A percentile compares a stretch with the other conserved stretches of the same genome.
Conservation (phyloP, 345 rosid species). For the Dovyalis caffra region DNA sequence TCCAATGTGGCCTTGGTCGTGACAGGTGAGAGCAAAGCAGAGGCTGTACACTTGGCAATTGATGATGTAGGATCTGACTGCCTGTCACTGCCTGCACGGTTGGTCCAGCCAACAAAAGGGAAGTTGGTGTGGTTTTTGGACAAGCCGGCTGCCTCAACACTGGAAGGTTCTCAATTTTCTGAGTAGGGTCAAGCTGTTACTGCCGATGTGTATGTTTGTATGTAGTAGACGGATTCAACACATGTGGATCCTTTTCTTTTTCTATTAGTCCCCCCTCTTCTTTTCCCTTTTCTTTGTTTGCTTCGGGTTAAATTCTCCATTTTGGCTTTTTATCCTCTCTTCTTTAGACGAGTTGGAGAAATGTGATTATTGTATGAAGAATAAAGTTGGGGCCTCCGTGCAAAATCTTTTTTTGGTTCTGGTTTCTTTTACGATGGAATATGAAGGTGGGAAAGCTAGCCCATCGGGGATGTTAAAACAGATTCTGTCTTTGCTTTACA, state of each 20-base stretch:
- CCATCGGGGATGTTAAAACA: constrained; percentile 1
- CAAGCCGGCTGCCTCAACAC: constrained; percentile 70
- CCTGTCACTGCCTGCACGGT: constrained; percentile 56
- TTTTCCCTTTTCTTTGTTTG: background rate
- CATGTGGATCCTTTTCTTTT: constrained; percentile 10
- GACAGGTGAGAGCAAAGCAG: constrained; percentile 75
- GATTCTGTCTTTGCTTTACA: background rate
- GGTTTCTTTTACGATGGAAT: background rate
- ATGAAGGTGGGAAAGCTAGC: constrained; percentile 4
- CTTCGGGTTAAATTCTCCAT: constrained; percentile 30
- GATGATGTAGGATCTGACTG: constrained; percentile 42
- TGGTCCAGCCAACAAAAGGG: constrained; percentile 65
- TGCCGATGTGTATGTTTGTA: constrained; percentile 30
- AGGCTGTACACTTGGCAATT: constrained; percentile 59
- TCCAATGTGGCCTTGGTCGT: constrained; percentile 69
- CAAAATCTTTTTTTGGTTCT: constrained; percentile 15
- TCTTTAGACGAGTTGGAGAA: constrained; percentile 28
- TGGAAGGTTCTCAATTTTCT: constrained; percentile 38
- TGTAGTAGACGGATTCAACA: constrained; percentile 32
- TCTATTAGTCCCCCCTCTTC: constrained; percentile 12
- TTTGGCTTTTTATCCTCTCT: constrained; percentile 24
- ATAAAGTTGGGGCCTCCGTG: constrained; percentile 29
- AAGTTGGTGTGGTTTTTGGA: constrained; percentile 86
- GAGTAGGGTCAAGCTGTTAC: constrained; percentile 31
- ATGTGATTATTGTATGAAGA: constrained; percentile 34